These are phyloP conservation scores for Exobasidium cylindrosporum DNA, from an alignment of 1,284 basidiomycete species.

Conservation along the genomic window DNA sequence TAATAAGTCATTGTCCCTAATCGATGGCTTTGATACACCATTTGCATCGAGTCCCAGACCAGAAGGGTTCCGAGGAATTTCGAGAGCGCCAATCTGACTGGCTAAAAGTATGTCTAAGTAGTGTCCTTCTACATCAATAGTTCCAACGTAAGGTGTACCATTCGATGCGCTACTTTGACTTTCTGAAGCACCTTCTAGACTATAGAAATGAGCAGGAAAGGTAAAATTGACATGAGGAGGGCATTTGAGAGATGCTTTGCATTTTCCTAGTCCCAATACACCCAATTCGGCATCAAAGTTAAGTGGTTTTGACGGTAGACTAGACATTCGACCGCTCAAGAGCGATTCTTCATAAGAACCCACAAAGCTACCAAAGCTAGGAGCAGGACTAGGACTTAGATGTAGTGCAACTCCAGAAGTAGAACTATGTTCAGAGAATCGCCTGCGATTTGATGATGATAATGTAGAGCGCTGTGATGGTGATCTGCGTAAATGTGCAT, in stretches of 20 bases:
- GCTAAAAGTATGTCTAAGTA: slow-evolving; percentile 27
- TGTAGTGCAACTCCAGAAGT: not conserved
- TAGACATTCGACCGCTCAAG: slow-evolving; percentile 53
- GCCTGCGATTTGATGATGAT: not conserved
- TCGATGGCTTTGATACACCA: not conserved
- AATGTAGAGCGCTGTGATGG: not conserved
- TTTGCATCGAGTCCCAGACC: not conserved
- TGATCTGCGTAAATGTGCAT: slow-evolving; percentile 20
- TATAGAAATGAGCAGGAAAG: slow-evolving; percentile 55
- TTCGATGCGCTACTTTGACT: slow-evolving; percentile 1
- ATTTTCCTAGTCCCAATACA: slow-evolving; percentile 45
- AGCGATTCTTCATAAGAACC: slow-evolving; percentile 57
- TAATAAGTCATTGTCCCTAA: not conserved
- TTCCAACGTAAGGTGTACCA: slow-evolving; percentile 55
- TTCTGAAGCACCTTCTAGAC: slow-evolving; percentile 18
- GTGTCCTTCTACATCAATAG: slow-evolving; percentile 54
- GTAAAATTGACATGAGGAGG: slow-evolving; percentile 52
- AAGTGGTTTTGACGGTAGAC: slow-evolving; percentile 47
- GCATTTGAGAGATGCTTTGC: slow-evolving; percentile 41
- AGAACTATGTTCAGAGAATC: slow-evolving; percentile 10
- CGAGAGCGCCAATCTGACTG: not conserved
- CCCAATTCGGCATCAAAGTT: slow-evolving; percentile 55
- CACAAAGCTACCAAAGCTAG: slow-evolving; percentile 44
- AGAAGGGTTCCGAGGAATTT: not conserved
- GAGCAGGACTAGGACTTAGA: slow-evolving; percentile 13